Evolutionary conservation across 371 early-diverging fungal species (phyloP), one percentile per base, ranked within the genome.

Genomic region (Haplosporangium sp.): DNA sequence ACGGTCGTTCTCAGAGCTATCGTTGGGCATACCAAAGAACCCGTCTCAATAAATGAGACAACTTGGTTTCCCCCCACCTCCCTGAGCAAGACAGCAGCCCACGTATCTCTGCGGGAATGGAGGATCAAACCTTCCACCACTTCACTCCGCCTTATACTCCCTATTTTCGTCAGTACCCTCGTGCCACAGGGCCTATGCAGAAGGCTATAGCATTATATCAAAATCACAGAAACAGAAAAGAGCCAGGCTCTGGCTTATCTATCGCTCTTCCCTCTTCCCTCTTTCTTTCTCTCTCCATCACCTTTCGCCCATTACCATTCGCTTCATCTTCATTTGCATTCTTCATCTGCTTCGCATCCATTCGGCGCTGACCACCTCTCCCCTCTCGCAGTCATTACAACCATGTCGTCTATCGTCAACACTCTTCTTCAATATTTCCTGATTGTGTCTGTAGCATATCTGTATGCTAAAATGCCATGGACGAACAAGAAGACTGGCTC

Each of bases 1-100:
- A 18, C 72, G 79, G 3, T 77, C 79, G 2, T 77, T 77, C 58
- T 77, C 79, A 6, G 79, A 77, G 13, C 56, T 77, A 21, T 77
- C 79, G 5, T 42, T 77, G 13, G 66, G 64, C 12, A 58, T 69
- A 37, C 69, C 74, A 42, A 59, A 73, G 53, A 51, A 58, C 40
- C 74, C 68, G 10, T 21, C 73, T 16, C 62, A 58, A 18, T 66
- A 54, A 46, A 46, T 46, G 46, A n/a, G 46, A 6, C 45, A 45
- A 16, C 1, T 45, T 45, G 45, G 59, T 58, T 46, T 46, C 14
- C 18, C 14, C 18, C 47, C 59, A 29, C 59, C 59, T 58, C 59
- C 47, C 57, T 57, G 21, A 23, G 18, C 43, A 10, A 9, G 16
- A 7, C 2, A 54, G 11, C 7, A n/a, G 18, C 11, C 20, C 9